Percentiles rank a stretch among this genome's conserved stretches.
Conservation (phyloP, 306 rosid genomes). For the Carpinus fangiana region DNA sequence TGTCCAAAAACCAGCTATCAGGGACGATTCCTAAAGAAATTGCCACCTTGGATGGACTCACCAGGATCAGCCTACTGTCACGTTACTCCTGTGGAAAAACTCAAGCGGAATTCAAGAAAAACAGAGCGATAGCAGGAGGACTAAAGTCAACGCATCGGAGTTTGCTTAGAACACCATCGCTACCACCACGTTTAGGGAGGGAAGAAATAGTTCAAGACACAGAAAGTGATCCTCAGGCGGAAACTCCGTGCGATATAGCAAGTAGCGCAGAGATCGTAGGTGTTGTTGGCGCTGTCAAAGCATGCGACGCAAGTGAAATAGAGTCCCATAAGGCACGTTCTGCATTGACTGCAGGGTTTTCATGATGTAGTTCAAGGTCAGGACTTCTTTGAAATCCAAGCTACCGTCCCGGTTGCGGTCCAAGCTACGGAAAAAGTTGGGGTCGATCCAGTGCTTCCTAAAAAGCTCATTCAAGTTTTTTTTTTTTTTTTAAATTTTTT, state of each 20-base stretch:
- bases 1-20: constrained; percentile 73
- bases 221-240: constrained; percentile 16
- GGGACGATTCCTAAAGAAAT: constrained; percentile 68
- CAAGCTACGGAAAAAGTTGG: neutral
- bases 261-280: constrained; percentile 2
- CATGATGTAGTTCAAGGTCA: constrained; percentile 12
- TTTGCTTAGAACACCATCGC: constrained; percentile 46
- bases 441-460: too few relatives aligned
- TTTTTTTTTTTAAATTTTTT: too few relatives aligned
- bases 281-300: neutral
- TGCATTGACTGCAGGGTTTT: neutral
- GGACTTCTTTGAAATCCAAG: constrained; percentile 17
- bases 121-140: constrained; percentile 16
- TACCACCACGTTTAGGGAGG: constrained; percentile 32
- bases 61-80: constrained; percentile 47
- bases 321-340: neutral
- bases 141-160: neutral
- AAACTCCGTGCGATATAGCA: neutral
- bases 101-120: constrained; percentile 30
- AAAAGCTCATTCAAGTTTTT: too few relatives aligned
- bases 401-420: constrained; percentile 12
- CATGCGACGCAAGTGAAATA: constrained; percentile 13
- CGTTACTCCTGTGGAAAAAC: too few relatives aligned
- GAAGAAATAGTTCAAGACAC: constrained; percentile 18
- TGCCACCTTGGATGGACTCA: constrained; percentile 39